phyloP scores from a whole-genome alignment of 1,139 yeast genomes.

The Magnusiomyces ingens region DNA sequence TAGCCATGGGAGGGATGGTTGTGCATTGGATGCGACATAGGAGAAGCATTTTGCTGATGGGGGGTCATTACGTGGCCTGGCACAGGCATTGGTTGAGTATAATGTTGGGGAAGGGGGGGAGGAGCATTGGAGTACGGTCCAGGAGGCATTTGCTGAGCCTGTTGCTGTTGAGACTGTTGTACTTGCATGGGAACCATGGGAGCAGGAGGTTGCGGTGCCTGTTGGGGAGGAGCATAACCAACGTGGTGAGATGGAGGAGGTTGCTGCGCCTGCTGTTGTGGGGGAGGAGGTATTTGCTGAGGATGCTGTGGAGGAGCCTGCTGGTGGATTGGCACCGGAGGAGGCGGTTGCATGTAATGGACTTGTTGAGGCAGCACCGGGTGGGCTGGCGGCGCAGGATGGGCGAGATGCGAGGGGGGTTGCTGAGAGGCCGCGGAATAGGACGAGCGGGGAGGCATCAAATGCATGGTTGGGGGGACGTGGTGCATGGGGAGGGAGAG shows the following conservation, averaged over 20 bases:
- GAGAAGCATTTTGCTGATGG: no score
- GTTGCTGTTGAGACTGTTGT: conserved; percentile 9
- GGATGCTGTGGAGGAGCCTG: conserved; percentile 9
- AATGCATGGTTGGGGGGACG: background rate
- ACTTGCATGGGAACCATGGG: conserved; percentile 8
- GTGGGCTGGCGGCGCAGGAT: conserved; percentile 8
- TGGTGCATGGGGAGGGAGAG: conserved; percentile 15
- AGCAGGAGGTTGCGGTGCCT: conserved; percentile 9
- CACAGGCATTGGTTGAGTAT: no score
- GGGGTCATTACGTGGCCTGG: no score
- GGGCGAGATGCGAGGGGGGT: conserved; percentile 10
- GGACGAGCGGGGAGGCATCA: background rate
- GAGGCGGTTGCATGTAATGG: background rate
- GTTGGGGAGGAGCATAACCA: background rate
- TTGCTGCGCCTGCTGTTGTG: conserved; percentile 7
- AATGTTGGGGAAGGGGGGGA: background rate
- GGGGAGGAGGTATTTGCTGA: conserved; percentile 11
- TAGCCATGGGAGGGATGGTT: no score
- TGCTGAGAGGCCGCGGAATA: conserved; percentile 11
- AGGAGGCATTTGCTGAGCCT: conserved; percentile 5
- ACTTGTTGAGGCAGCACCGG: background rate
- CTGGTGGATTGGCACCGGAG: conserved; percentile 1
- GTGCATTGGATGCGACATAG: no score
- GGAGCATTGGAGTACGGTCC: conserved; percentile 3
- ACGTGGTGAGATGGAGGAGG: conserved; percentile 1